Conservation (phyloP, 2,329 filamentous ascomycete species). For the Geosmithia flava region DNA sequence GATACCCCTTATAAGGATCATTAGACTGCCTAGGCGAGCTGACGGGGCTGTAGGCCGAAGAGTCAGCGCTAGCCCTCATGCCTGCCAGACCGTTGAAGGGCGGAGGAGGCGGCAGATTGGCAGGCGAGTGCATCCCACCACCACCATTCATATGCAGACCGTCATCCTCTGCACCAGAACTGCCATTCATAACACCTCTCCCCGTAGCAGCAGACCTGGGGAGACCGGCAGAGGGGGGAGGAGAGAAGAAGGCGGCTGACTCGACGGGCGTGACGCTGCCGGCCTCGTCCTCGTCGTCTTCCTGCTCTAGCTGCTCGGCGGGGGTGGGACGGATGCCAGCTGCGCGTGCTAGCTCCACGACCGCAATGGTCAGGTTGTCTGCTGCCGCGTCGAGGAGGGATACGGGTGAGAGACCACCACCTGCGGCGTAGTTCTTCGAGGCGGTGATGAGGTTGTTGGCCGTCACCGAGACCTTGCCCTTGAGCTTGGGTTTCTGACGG, state of each 20-base stretch:
- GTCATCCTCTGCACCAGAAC: no score
- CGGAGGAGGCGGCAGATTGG: slow-evolving; percentile 32
- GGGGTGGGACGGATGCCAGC: slow-evolving; percentile 77
- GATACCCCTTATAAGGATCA: slow-evolving; percentile 29
- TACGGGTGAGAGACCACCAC: slow-evolving; percentile 80
- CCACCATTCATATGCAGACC: no score
- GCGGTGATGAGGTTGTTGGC: slow-evolving; percentile 95
- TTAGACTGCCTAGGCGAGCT: slow-evolving; percentile 53
- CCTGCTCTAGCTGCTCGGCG: slow-evolving; percentile 53
- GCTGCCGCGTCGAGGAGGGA: slow-evolving; percentile 87
- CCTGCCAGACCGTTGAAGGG: slow-evolving; percentile 46
- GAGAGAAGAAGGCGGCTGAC: slow-evolving; percentile 57
- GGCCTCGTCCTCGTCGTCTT: slow-evolving; percentile 60
- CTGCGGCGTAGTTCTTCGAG: slow-evolving; percentile 77
- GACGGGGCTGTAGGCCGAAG: slow-evolving; percentile 63
- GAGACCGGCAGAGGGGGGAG: slow-evolving; percentile 6
- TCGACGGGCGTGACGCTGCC: slow-evolving; percentile 53
- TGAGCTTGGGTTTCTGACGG: slow-evolving; percentile 57
- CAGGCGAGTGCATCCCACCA: not conserved
- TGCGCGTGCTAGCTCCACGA: slow-evolving; percentile 72
- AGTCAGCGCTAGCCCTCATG: slow-evolving; percentile 49
- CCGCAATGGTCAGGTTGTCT: slow-evolving; percentile 72
- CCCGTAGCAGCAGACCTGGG: no score
- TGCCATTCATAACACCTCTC: not conserved
- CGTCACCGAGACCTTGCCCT: slow-evolving; percentile 74